Evolutionary conservation across 768 basidiomycete genomes (phyloP).

Genomic region (Phlegmacium glaucopus): DNA sequence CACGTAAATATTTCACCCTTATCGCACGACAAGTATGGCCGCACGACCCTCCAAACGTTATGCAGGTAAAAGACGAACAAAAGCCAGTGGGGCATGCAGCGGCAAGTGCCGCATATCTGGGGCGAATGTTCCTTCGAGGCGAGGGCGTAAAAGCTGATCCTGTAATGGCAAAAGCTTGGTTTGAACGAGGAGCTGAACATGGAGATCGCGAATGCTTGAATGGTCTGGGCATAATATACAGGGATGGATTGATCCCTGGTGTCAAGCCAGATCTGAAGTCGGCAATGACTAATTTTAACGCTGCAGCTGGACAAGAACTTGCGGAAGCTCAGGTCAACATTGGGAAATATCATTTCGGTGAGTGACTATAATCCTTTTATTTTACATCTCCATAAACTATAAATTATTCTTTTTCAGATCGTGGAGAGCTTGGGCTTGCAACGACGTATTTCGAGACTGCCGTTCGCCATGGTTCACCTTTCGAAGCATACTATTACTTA

Average conservation of each 20-base stretch:
- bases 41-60: conserved; percentile 59
- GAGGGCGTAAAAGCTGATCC: conserved; percentile 85
- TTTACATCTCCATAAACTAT: background rate
- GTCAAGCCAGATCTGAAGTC: conserved; percentile 60
- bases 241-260: conserved; percentile 70
- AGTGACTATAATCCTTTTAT: conserved; percentile 20
- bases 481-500: conserved; percentile 93
- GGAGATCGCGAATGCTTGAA: conserved; percentile 89
- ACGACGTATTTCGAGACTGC: conserved; percentile 80
- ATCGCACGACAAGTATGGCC: conserved; percentile 90
- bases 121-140: conserved; percentile 91
- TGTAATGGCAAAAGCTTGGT: conserved; percentile 86
- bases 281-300: conserved; percentile 64
- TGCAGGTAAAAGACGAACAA: conserved; percentile 52
- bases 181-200: conserved; percentile 77
- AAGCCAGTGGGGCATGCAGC: conserved; percentile 61
- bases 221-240: conserved; percentile 86
- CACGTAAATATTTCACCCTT: conserved; percentile 78
- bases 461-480: conserved; percentile 82
- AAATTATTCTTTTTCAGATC: conserved; percentile 39
- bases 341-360: conserved; percentile 68
- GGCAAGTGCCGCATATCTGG: conserved; percentile 83
- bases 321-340: conserved; percentile 92
- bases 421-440: conserved; percentile 65
- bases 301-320: conserved; percentile 83